Base-by-base conservation (phyloP, 1,284 basidiomycete species). In the Moesziomyces parantarcticus region DNA sequence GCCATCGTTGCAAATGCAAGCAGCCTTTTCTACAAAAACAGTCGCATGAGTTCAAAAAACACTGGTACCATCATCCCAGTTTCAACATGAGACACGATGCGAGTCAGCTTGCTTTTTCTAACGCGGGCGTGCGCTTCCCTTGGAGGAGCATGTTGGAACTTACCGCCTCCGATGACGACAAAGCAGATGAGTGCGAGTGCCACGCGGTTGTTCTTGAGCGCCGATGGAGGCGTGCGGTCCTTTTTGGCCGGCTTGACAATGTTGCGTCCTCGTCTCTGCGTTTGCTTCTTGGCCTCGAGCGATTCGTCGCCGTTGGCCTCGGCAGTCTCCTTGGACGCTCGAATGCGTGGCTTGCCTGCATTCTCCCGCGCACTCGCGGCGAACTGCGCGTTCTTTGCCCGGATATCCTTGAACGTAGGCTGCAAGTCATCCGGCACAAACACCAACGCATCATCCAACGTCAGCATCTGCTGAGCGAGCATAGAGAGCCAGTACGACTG, bases 161-260 rank as follows among this genome's bases (percentile, higher is more conserved):
- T 51, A 76, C 74, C 70, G 3, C 74, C 74, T 5, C 74, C 74
- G 29, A 65, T 45, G 22, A 76, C 74, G 18, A 76, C 74, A 49
- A 76, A 76, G 26, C 53, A 46, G 11, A 76, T 62, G 32, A 76
- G 25, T 0, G 29, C 61, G 0, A 76, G 55, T 2, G 70, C 65
- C 10, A 54, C 9, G 23, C 47, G 58, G 43, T 60, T 64, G 21
- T 50, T 54, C 48, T 26, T 50, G 22, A 54, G 10, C 18, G 40
- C 25, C 20, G n/a, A 29, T 22, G 23, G 23, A 9, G 40, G 9
- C 3, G n/a, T 5, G 4, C 60, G 42, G 20, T 63, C 60, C 11
- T 41, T 47, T 4, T 39, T 43, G 4, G 68, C 58, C 1, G 63
- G 69, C n/a, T 60, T 53, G 40, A 72, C 69, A n/a, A 58, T 66